Conservation (phyloP, 2,329 filamentous ascomycete genomes). For the Fusarium sulawesiense region DNA sequence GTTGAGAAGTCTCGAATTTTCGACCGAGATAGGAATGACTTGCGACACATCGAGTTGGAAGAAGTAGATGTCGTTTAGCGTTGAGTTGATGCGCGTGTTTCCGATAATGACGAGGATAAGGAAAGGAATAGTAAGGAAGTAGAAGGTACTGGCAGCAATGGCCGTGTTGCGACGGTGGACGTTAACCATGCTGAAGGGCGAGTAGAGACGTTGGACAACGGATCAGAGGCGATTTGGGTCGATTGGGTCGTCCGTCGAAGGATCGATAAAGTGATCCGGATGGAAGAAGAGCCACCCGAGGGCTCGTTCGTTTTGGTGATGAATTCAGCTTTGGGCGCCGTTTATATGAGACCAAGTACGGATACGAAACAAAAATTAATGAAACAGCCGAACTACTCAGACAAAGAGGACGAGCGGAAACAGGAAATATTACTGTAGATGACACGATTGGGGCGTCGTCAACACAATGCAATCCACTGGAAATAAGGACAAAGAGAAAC, state of each 20-base stretch:
- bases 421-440: background rate
- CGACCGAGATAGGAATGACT: slow-evolving; percentile 79
- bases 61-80: slow-evolving; percentile 81
- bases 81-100: slow-evolving; percentile 71
- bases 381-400: slow-evolving; percentile 11
- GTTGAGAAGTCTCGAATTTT: slow-evolving; percentile 82
- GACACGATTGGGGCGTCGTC: slow-evolving; percentile 6
- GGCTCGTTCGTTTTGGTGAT: slow-evolving; percentile 26
- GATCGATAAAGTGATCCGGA: background rate
- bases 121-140: slow-evolving; percentile 80
- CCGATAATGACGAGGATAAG: slow-evolving; percentile 83
- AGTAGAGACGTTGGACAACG: background rate
- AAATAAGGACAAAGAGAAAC: slow-evolving; percentile 12
- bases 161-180: slow-evolving; percentile 67
- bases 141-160: slow-evolving; percentile 73
- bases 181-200: slow-evolving; percentile 38
- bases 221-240: background rate
- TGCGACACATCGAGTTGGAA: slow-evolving; percentile 85
- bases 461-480: slow-evolving; percentile 18
- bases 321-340: slow-evolving; percentile 7
- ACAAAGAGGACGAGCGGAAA: slow-evolving; percentile 3
- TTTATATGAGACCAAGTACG: background rate
- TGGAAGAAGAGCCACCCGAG: slow-evolving; percentile 12
- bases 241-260: background rate
- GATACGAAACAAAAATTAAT: background rate